Conservation (phyloP, 305 asterid species). For the Ilex paraguariensis region DNA sequence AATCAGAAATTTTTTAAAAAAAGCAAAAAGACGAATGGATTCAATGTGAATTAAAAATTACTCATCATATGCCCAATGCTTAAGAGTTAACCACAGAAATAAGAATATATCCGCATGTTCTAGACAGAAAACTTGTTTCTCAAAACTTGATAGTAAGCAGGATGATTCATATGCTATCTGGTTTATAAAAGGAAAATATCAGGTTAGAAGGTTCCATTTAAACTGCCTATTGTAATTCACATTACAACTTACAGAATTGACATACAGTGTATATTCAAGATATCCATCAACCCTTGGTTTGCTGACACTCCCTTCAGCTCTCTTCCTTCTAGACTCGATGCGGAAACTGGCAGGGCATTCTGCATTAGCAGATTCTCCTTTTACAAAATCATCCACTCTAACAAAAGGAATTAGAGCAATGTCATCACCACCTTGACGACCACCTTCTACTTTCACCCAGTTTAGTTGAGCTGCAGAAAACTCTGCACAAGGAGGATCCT, state of each 20-base stretch:
- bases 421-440: slow-evolving; percentile 51
- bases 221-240: background rate
- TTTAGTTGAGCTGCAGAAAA: slow-evolving; percentile 43
- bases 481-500: slow-evolving; percentile 47
- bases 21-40: background rate
- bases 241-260: slow-evolving; percentile 31
- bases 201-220: background rate
- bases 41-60: too few relatives aligned
- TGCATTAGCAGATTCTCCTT: slow-evolving; percentile 48
- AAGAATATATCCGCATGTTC: too few relatives aligned
- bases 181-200: background rate
- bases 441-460: slow-evolving; percentile 54
- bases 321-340: slow-evolving; percentile 49
- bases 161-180: too few relatives aligned
- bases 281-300: slow-evolving; percentile 57
- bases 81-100: too few relatives aligned
- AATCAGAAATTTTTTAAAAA: background rate
- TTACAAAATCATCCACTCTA: slow-evolving; percentile 49
- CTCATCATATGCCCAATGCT: too few relatives aligned
- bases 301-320: slow-evolving; percentile 43
- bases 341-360: slow-evolving; percentile 51
- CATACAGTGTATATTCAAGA: slow-evolving; percentile 63
- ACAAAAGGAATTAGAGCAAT: slow-evolving; percentile 48
- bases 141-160: too few relatives aligned
- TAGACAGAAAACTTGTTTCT: too few relatives aligned